Conservation (phyloP, 495 filamentous ascomycete genomes). For the Hyaloscypha finlandica region DNA sequence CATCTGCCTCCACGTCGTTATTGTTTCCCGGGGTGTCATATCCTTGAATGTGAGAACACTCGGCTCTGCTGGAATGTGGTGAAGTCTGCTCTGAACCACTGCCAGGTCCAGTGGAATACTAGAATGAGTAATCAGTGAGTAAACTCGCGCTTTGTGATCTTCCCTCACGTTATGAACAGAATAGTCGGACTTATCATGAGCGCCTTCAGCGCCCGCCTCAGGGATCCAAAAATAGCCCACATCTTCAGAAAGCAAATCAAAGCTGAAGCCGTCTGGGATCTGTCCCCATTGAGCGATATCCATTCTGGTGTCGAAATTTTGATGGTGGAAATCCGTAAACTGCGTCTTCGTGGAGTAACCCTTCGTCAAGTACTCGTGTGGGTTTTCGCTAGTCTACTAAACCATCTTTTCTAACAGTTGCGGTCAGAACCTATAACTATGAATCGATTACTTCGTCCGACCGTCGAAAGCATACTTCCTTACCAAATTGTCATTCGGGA, state of each 20-base stretch:
- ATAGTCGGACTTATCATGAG: background rate
- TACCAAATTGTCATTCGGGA: background rate
- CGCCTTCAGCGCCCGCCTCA: background rate
- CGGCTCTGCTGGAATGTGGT: background rate
- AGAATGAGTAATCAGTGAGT: background rate
- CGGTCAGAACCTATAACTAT: background rate
- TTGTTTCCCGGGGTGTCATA: background rate
- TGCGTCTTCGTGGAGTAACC: background rate
- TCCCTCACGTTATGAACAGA: background rate
- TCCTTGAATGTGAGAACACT: background rate
- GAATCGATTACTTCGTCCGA: background rate
- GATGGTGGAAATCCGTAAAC: background rate
- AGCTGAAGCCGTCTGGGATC: background rate
- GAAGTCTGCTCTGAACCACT: background rate
- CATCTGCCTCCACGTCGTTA: background rate
- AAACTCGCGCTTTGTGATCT: background rate
- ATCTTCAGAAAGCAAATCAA: background rate
- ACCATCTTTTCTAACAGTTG: background rate
- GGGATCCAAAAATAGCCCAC: background rate
- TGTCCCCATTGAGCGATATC: slow-evolving; percentile 1
- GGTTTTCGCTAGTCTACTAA: background rate
- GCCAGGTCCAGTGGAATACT: background rate
- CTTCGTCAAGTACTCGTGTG: background rate
- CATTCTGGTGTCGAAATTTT: background rate
- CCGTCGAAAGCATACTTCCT: background rate